These are phyloP conservation scores for Penicillium coprophilum DNA, from an alignment of 495 filamentous ascomycete species.

Conservation along the genomic window DNA sequence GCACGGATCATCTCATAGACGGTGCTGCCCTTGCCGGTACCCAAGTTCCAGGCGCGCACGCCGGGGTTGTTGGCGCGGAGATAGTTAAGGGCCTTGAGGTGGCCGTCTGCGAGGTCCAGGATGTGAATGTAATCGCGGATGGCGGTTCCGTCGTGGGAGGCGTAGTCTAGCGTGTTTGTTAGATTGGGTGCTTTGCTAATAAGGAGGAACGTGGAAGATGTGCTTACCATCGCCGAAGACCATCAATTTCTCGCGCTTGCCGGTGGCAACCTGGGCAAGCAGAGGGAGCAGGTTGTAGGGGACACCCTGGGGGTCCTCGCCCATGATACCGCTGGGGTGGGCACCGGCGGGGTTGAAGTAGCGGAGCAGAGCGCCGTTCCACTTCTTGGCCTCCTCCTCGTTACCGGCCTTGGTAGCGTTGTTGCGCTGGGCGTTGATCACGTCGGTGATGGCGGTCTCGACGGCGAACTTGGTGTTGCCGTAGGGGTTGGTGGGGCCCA, in stretches of 20 bases:
- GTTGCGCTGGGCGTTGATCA: constrained; percentile 82
- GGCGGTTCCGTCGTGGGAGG: constrained; percentile 79
- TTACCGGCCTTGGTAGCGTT: constrained; percentile 79
- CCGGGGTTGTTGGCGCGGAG: constrained; percentile 87
- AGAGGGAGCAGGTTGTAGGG: constrained; percentile 95
- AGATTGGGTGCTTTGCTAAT: constrained; percentile 3
- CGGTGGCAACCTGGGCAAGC: constrained; percentile 91
- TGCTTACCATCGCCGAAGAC: constrained; percentile 89
- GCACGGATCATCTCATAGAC: constrained; percentile 97
- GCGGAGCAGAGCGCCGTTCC: constrained; percentile 89
- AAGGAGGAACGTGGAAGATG: constrained; percentile 4
- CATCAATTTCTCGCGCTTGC: constrained; percentile 88
- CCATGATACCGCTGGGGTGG: constrained; percentile 96
- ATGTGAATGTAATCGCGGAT: constrained; percentile 82
- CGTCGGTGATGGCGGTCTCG: constrained; percentile 87
- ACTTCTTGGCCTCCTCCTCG: constrained; percentile 62
- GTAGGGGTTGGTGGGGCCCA: constrained; percentile 96
- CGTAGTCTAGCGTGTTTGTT: constrained; percentile 68
- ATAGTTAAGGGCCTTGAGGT: constrained; percentile 89
- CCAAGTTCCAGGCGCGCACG: constrained; percentile 94
- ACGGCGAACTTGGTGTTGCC: constrained; percentile 92
- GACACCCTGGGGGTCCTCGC: constrained; percentile 93
- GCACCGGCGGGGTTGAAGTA: constrained; percentile 98
- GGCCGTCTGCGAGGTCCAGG: constrained; percentile 83
- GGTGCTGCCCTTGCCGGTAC: constrained; percentile 91